Conservation (phyloP, 2,329 filamentous ascomycete species). For the Alternaria sp. region DNA sequence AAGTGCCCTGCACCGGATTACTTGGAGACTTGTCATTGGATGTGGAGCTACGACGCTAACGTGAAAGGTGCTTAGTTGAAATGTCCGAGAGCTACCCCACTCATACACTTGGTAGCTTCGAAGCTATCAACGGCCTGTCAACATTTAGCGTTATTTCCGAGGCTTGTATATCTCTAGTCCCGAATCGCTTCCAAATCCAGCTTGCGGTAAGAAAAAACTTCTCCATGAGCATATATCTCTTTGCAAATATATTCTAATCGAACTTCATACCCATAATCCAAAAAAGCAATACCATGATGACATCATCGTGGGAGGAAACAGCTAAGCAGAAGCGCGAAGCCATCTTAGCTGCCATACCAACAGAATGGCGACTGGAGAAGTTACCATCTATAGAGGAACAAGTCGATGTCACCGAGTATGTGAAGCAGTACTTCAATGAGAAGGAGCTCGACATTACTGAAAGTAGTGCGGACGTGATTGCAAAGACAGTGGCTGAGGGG, state of each 20-base stretch:
- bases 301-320: constrained; percentile 57
- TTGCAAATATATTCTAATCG: not conserved
- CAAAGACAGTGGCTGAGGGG: constrained; percentile 62
- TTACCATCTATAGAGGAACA: constrained; percentile 62
- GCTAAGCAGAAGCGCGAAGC: constrained; percentile 64
- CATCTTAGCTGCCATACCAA: constrained; percentile 63
- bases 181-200: not conserved
- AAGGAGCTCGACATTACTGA: constrained; percentile 69
- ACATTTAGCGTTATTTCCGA: not conserved
- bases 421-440: constrained; percentile 63
- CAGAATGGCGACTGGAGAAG: constrained; percentile 62
- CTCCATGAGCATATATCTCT: not conserved
- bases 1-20: not conserved
- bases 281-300: constrained; percentile 28
- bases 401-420: constrained; percentile 59
- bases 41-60: constrained; percentile 2
- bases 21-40: not conserved
- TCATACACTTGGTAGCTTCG: not conserved
- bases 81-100: constrained; percentile 12
- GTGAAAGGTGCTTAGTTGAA: constrained; percentile 8
- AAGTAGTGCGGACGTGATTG: constrained; percentile 65
- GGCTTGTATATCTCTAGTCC: not conserved
- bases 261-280: too few relatives aligned
- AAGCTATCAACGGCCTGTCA: constrained; percentile 9
- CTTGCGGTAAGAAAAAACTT: not conserved